A percentile compares a stretch with the other conserved stretches of the same genome.
Evolutionary conservation across 2,329 filamentous ascomycete genomes (phyloP).

Genomic region (Penicillium sp.): DNA sequence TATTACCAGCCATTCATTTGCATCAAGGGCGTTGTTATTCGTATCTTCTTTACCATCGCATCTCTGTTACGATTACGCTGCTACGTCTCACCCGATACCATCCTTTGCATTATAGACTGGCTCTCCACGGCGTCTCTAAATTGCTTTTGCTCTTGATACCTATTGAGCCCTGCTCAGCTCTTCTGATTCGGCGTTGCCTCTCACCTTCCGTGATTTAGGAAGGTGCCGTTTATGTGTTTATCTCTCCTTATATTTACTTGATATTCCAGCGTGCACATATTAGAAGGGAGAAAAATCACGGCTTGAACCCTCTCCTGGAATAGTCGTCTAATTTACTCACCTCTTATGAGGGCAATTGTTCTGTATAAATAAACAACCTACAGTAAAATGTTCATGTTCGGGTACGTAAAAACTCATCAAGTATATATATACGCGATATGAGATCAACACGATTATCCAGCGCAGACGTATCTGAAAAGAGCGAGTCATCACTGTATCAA

Average conservation of each 20-base stretch:
- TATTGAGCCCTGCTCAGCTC: background rate
- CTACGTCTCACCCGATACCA: constrained; percentile 9
- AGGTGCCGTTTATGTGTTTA: background rate
- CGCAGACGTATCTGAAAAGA: background rate
- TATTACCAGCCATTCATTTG: constrained; percentile 11
- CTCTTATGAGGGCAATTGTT: background rate
- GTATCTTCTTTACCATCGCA: constrained; percentile 7
- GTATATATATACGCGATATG: constrained; percentile 6
- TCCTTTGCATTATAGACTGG: constrained; percentile 9
- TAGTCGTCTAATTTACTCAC: background rate
- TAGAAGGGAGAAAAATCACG: background rate
- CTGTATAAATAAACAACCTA: background rate
- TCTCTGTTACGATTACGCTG: constrained; percentile 3
- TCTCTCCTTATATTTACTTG: constrained; percentile 1
- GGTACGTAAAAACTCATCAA: background rate
- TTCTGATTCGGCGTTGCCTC: background rate
- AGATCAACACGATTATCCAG: background rate
- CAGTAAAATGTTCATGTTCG: background rate
- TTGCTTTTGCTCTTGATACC: background rate
- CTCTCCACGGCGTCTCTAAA: background rate
- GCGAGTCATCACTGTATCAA: constrained; percentile 3
- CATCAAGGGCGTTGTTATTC: constrained; percentile 17
- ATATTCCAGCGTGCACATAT: constrained; percentile 18
- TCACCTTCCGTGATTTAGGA: background rate
- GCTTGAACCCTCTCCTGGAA: background rate